These are phyloP conservation scores for Mucor velutinosus DNA, from an alignment of 371 early-diverging fungal species.

Conservation along the genomic window DNA sequence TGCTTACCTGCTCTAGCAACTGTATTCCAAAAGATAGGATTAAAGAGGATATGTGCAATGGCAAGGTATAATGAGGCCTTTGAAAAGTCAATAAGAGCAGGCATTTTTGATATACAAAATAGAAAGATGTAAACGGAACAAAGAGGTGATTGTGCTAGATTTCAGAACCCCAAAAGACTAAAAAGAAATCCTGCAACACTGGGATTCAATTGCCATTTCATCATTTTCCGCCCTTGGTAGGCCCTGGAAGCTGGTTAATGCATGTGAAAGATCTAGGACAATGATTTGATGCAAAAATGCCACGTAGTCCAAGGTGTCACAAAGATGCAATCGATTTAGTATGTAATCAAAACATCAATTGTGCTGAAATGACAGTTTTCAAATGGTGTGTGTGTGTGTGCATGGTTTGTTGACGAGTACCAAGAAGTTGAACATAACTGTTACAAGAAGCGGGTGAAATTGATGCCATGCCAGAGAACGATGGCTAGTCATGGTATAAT, in stretches of 20 bases:
- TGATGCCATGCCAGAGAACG: too few species aligned
- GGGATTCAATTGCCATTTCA: conserved; percentile 9
- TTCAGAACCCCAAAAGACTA: not conserved
- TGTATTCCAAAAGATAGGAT: conserved; percentile 91
- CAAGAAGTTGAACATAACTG: too few species aligned
- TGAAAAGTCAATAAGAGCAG: conserved; percentile 55
- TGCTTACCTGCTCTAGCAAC: conserved; percentile 75
- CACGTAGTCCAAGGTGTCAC: conserved; percentile 16
- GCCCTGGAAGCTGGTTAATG: conserved; percentile 2
- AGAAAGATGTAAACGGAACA: conserved; percentile 2
- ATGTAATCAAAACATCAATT: not conserved
- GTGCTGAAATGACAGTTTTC: not conserved
- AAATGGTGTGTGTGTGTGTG: too few species aligned
- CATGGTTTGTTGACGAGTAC: not conserved
- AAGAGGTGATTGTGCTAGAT: not conserved
- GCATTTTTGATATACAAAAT: conserved; percentile 16
- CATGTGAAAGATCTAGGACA: conserved; percentile 4
- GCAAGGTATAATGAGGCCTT: conserved; percentile 71
- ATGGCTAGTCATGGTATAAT: too few species aligned
- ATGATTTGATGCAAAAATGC: conserved; percentile 23
- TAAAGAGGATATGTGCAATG: conserved; percentile 78
- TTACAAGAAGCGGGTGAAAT: too few species aligned
- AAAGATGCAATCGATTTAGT: not conserved
- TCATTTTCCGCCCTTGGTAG: not conserved
- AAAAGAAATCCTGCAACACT: conserved; percentile 14